These are phyloP conservation scores for Ogataea allantospora DNA, from an alignment of 805 yeast species.

Conservation along the genomic window DNA sequence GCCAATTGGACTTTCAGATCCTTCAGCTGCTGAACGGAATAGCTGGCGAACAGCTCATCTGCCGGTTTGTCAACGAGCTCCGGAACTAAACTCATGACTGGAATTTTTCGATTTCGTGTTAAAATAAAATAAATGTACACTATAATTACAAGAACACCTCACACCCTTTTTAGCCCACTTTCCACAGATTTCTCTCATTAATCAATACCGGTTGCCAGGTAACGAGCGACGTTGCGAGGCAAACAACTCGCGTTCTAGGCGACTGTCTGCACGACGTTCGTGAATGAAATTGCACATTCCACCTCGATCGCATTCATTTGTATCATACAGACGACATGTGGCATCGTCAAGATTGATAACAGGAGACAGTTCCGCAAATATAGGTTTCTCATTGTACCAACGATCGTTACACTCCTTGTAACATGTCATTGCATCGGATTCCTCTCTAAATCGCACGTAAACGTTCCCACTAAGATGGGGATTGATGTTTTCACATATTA, in stretches of 20 bases:
- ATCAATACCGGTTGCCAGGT: slow-evolving; percentile 4
- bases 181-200: neutral
- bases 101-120: slow-evolving; percentile 11
- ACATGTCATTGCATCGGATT: slow-evolving; percentile 59
- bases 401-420: slow-evolving; percentile 63
- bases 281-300: slow-evolving; percentile 88
- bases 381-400: slow-evolving; percentile 81
- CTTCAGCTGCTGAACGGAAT: slow-evolving; percentile 31
- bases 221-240: slow-evolving; percentile 18
- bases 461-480: slow-evolving; percentile 86
- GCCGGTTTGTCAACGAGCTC: slow-evolving; percentile 17
- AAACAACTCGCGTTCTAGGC: slow-evolving; percentile 20
- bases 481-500: slow-evolving; percentile 80
- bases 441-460: slow-evolving; percentile 58
- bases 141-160: slow-evolving; percentile 6
- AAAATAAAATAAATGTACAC: slow-evolving; percentile 8
- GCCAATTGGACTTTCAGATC: slow-evolving; percentile 21
- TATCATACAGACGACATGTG: slow-evolving; percentile 69
- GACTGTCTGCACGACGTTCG: slow-evolving; percentile 51
- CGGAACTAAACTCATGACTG: slow-evolving; percentile 9
- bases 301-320: slow-evolving; percentile 68
- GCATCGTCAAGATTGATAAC: slow-evolving; percentile 69
- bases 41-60: slow-evolving; percentile 28
- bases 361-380: slow-evolving; percentile 77
- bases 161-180: slow-evolving; percentile 6